Evolutionary conservation across 495 filamentous ascomycete species (phyloP), one percentile per base, ranked within the genome.

Genomic region (Cetradonia linearis): DNA sequence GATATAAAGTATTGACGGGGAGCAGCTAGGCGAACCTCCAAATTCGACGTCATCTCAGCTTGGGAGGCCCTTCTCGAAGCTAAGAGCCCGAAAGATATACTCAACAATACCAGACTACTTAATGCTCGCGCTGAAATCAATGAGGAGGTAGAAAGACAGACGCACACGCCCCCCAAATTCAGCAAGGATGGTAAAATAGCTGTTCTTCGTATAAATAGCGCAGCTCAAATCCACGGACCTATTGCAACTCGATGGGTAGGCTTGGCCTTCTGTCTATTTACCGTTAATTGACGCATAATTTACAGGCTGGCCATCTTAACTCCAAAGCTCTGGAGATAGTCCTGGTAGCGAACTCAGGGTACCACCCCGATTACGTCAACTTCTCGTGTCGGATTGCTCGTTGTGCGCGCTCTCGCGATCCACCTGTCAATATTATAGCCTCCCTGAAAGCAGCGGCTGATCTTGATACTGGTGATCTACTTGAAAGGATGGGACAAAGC

Each of bases 271-370:
- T 30, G 5, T 13, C 0, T 16, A 23, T 18, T 6, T 27, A 13
- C 23, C 49, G 18, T 34, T 56, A 54, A 53, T 16, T 56, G 16
- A 53, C 40, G 30, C 8, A 42, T 14, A 48, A 30, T 13, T 40
- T 49, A 20, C 37, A 64, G 62, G 76, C 80, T 20, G 74, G 76
- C 1, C 69, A 76, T 46, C 70, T 85, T 18, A 68, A 72, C 34
- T 76, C 76, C 28, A 70, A 75, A 46, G 72, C 72, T 36, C 70
- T 83, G 14, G 77, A 83, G 48, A 73, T 83, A 11, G 70, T 85
- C 18, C 67, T 83, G 60, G 78, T 77, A 9, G 82, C 81, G 0
- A 84, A 85, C 58, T 73, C 76, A 28, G 82, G 80, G 11, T 85
- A 83, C 66, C 71, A 79, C 0, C 74, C 75, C 1, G 77, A 70